Percentiles rank a stretch among this genome's conserved stretches.
These are phyloP conservation scores for Saccharomyces hybrid DNA, from an alignment of 1,139 yeast species.

Conservation along the genomic window DNA sequence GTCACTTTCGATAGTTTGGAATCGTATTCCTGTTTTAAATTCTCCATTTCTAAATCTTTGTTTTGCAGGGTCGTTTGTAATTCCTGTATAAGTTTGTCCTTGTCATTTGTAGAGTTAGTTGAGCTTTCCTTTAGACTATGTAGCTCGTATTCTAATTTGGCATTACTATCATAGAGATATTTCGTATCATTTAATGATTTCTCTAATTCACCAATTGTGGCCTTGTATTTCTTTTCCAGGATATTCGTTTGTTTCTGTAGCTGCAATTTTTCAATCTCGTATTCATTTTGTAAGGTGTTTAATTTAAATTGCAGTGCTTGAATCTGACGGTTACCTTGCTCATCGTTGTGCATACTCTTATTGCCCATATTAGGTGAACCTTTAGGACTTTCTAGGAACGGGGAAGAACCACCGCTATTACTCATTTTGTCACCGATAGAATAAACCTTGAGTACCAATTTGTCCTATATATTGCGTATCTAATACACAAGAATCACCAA, in stretches of 20 bases:
- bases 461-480: not conserved
- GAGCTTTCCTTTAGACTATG: slow-evolving; percentile 27
- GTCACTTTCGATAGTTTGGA: slow-evolving; percentile 10
- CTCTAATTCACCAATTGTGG: slow-evolving; percentile 24
- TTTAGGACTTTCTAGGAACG: slow-evolving; percentile 40
- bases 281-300: slow-evolving; percentile 23
- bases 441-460: not conserved
- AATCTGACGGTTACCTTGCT: slow-evolving; percentile 15
- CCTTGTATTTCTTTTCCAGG: slow-evolving; percentile 21
- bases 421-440: slow-evolving; percentile 10
- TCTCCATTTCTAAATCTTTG: slow-evolving; percentile 17
- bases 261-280: slow-evolving; percentile 23
- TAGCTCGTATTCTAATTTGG: slow-evolving; percentile 30
- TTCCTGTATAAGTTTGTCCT: slow-evolving; percentile 19
- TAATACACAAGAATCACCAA: not conserved
- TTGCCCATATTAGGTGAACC: slow-evolving; percentile 7
- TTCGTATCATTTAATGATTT: slow-evolving; percentile 20
- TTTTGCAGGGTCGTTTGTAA: slow-evolving; percentile 13
- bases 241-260: slow-evolving; percentile 19
- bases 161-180: slow-evolving; percentile 35
- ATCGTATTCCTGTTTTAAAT: slow-evolving; percentile 12
- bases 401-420: slow-evolving; percentile 38
- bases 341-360: not conserved
- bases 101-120: slow-evolving; percentile 16
- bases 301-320: slow-evolving; percentile 21